Evolutionary conservation across 768 basidiomycete genomes (phyloP), one percentile per base, ranked within the genome.

Genomic region (Tylopilus sp.): DNA sequence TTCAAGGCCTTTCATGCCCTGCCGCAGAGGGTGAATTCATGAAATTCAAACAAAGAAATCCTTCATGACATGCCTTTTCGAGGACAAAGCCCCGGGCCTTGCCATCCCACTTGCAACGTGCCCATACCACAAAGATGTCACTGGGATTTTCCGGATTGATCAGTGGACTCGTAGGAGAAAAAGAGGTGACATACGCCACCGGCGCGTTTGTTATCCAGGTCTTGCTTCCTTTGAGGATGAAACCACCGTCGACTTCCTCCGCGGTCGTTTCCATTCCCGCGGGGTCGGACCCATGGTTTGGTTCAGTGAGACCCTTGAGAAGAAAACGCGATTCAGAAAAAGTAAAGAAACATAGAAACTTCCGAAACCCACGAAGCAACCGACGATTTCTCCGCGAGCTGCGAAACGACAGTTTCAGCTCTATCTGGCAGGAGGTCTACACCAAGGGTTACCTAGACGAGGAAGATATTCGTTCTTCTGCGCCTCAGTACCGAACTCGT

Each of bases 151-250:
- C 36, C 41, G 50, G 51, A 36, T 34, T 14, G 50, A 53, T 61
- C 30, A 60, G 57, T 43, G 44, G 33, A 40, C 19, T 31, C 45
- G 33, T 41, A 40, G 33, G 41, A 45, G 37, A 26, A 43, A n/a
- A 40, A 36, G 33, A 44, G 38, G 11, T 44, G 37, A 76, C 86
- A 71, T 65, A 91, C 85, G 94, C 92, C 49, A 90, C 84, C 10
- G 94, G 93, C 1, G 94, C 84, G 65, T 97, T 97, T 14, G 92
- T 83, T 65, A 98, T 98, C 96, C 96, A 98, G 0, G 93, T 98
- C 77, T 98, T 98, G 71, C 89, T 89, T 47, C 96, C 96, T 57
- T 84, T 89, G 48, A 98, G 65, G 24, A 89, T 71, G 70, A 86
- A 98, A 5, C 92, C 93, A 13, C 92, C 92, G 49, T 87, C 87